Evolutionary conservation across 148 eudicot genomes (phyloP), one percentile per base, ranked within the genome.

Genomic region (Pharnaceum exiguum): DNA sequence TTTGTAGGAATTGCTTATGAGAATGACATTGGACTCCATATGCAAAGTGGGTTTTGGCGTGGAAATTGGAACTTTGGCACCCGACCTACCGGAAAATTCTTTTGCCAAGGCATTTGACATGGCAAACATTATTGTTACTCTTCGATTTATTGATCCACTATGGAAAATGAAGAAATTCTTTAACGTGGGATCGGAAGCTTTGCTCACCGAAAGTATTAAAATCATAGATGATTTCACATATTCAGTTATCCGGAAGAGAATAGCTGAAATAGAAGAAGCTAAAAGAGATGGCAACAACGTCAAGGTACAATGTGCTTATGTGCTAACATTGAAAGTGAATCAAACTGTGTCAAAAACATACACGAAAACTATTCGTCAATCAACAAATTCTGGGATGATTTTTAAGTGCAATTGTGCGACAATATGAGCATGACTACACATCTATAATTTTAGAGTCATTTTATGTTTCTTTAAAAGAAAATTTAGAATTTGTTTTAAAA

Each of bases 1-100:
- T 47, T 38, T 69, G 15, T 50, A 93, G 96, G 96, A 88, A 63
- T 72, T 93, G 51, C 65, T 93, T 67, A 85, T 85, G 90, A 83
- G 98, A 77, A 81, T 88, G 98, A 93, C 96, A 64, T 55, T 93
- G 49, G 98, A 91, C 69, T 93, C 98, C 27, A 93, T 93, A 66
- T 93, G 98, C 61, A 88, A 93, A 71, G 98, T 93, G 56, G 96
- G 96, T 22, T 93, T 91, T 72, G 98, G 98, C 9, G 96, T 85
- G 18, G 98, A 88, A 64, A 93, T 88, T 33, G 96, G 96, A 50
- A 88, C 96, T 55, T 62, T 93, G 71, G 84, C 77, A 56, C 80
- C 90, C 0, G 69, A 88, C 26, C 54, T 93, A 31, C 90, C 96
- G 8, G 79, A 88, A 2, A 88, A 85, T 49, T 19, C 55, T 8